A percentile compares a stretch with the other conserved stretches of the same genome.
Conservation (phyloP, 805 yeast species). For the Schwanniomyces sp. region DNA sequence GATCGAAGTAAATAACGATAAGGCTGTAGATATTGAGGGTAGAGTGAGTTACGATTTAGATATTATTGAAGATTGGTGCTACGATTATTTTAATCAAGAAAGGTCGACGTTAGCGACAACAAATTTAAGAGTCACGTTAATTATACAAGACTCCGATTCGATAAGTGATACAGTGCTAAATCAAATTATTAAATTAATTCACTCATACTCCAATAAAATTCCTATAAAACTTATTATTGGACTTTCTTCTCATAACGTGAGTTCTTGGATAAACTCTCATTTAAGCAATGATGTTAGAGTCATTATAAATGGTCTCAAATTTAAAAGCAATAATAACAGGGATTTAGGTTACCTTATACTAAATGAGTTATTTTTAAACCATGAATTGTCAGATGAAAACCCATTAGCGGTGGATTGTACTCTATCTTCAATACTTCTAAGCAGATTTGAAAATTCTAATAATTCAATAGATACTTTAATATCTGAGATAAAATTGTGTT, state of each 20-base stretch:
- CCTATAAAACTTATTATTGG: conserved; percentile 39
- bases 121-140: conserved; percentile 20
- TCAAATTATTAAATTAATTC: conserved; percentile 31
- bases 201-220: conserved; percentile 20
- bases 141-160: conserved; percentile 40
- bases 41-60: conserved; percentile 37
- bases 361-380: conserved; percentile 29
- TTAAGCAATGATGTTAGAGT: conserved; percentile 30
- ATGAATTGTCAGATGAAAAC: conserved; percentile 16
- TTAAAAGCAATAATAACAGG: conserved; percentile 31
- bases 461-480: conserved; percentile 41
- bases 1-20: conserved; percentile 6
- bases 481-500: conserved; percentile 34
- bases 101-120: conserved; percentile 5
- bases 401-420: conserved; percentile 22
- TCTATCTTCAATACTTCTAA: conserved; percentile 25
- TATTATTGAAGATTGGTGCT: conserved; percentile 31
- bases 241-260: conserved; percentile 32
- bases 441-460: conserved; percentile 36
- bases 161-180: conserved; percentile 33
- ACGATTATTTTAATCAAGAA: conserved; percentile 7
- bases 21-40: conserved; percentile 13
- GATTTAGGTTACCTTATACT: conserved; percentile 33
- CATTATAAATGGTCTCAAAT: conserved; percentile 27
- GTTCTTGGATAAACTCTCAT: conserved; percentile 35